Evolutionary conservation across 176 grass and related monocot species (phyloP).

Genomic region (Neostapfia colusana): DNA sequence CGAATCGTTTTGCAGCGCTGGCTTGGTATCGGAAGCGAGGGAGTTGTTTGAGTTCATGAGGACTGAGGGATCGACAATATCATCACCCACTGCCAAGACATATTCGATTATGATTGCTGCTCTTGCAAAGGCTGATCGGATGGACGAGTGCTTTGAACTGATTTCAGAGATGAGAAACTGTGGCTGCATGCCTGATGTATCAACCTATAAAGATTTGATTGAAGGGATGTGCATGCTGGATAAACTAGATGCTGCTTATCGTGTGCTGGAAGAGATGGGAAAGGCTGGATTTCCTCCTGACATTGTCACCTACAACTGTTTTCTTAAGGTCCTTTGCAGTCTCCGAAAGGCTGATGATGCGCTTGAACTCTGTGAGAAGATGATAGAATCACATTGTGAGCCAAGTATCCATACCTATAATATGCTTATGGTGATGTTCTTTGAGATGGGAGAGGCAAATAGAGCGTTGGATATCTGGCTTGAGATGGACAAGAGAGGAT

Average conservation of each 20-base stretch:
- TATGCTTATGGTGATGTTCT: conserved; percentile 94
- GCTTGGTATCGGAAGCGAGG: conserved; percentile 72
- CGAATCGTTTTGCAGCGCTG: conserved; percentile 73
- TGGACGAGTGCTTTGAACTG: conserved; percentile 77
- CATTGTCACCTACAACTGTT: conserved; percentile 96
- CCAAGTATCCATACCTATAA: conserved; percentile 94
- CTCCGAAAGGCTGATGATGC: conserved; percentile 68
- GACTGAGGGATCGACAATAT: conserved; percentile 62
- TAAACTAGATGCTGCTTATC: conserved; percentile 67
- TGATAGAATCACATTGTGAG: conserved; percentile 74
- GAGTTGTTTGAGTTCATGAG: conserved; percentile 96
- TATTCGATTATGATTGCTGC: conserved; percentile 81
- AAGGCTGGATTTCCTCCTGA: conserved; percentile 83
- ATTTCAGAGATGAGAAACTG: conserved; percentile 73
- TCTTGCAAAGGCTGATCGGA: conserved; percentile 60
- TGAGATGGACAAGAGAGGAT: conserved; percentile 79
- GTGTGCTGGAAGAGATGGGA: conserved; percentile 77
- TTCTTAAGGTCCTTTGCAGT: conserved; percentile 84
- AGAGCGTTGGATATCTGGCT: conserved; percentile 71
- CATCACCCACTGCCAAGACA: conserved; percentile 79
- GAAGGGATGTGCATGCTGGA: conserved; percentile 88
- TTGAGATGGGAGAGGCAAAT: conserved; percentile 65
- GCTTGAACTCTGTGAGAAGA: conserved; percentile 62
- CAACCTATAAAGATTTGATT: conserved; percentile 83
- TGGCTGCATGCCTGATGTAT: conserved; percentile 89